These are phyloP conservation scores for Pezicula radicicola DNA, from an alignment of 2,329 filamentous ascomycete genomes.

Conservation along the genomic window DNA sequence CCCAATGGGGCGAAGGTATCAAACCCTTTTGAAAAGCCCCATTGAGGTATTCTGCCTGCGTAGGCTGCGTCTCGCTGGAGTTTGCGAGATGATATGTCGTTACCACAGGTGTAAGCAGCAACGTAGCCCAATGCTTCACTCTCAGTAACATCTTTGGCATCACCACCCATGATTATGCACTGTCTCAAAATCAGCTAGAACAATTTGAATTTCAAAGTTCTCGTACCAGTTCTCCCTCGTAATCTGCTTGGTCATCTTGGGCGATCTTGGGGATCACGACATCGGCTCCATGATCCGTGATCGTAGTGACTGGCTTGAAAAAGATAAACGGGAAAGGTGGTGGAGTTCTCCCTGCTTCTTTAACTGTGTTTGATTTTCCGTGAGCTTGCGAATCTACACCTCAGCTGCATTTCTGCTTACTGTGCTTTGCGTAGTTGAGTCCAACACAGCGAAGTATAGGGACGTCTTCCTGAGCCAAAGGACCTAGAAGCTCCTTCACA, in stretches of 20 bases:
- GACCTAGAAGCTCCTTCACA: constrained; percentile 51
- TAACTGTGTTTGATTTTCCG: no score
- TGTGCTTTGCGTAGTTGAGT: constrained; percentile 58
- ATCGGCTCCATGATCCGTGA: constrained; percentile 30
- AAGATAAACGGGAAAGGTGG: no score
- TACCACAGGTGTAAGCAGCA: no score
- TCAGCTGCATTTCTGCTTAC: constrained; percentile 21
- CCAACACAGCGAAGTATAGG: constrained; percentile 57
- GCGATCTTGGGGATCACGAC: constrained; percentile 46
- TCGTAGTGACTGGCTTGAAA: constrained; percentile 42
- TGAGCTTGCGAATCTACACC: no score
- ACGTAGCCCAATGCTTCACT: no score
- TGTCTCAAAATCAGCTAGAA: no score
- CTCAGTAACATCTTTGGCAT: no score
- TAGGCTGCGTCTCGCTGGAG: constrained; percentile 45
- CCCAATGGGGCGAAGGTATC: constrained; percentile 40
- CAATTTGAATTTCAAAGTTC: constrained; percentile 36
- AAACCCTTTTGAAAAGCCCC: constrained; percentile 40
- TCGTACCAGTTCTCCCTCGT: constrained; percentile 16
- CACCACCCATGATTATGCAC: no score
- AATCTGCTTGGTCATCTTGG: constrained; percentile 35
- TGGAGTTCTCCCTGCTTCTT: no score
- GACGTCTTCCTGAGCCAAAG: constrained; percentile 46
- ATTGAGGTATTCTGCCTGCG: constrained; percentile 35
- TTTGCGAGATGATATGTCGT: no score